Evolutionary conservation across 2,329 filamentous ascomycete species (phyloP), one percentile per base, ranked within the genome.

Genomic region (Colletotrichum plurivorum): DNA sequence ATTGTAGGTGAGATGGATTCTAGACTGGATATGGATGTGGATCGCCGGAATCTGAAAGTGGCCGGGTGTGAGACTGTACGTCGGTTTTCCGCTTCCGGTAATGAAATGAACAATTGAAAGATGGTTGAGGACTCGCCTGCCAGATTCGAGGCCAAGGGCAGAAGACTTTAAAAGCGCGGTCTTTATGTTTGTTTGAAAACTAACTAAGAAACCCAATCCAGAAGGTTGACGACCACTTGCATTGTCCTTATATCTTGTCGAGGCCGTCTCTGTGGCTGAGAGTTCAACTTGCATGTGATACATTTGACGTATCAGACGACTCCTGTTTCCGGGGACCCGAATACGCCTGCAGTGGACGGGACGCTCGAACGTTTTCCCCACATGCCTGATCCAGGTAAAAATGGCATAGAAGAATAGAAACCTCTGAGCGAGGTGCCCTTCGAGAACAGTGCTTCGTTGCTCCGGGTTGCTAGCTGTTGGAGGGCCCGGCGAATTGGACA

Each of bases 1-100:
- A 87, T 76, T 45, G 75, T 76, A 49, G 16, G 13, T 62, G 22
- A 18, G 16, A 9, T 48, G 18, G 16, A 48, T 78, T 31, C 7
- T 18, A 15, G 2, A 18, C 25, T 55, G 6, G 46, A 18, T 13
- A 16, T 56, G 25, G 4, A 5, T 7, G n/a, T 25, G 31, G 9
- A 36, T 36, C 31, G 31, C 27, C 31, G 10, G 10, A 10, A 9
- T 36, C 10, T 36, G 8, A 36, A 36, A 36, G 31, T 9, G 31
- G 8, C 31, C 31, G 8, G 8, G 2, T 36, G 8, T 36, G 9
- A 36, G 31, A 36, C 31, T 36, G 7, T 36, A 36, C 31, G 31
- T 36, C 31, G 31, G 31, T 2, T 25, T 36, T 36, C 31, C 31
- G 31, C 8, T 36, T 36, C 31, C 8, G 31, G 31, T 36, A 36